phyloP scores from a whole-genome alignment of 148 eudicot species.

The Rheum nobile region DNA sequence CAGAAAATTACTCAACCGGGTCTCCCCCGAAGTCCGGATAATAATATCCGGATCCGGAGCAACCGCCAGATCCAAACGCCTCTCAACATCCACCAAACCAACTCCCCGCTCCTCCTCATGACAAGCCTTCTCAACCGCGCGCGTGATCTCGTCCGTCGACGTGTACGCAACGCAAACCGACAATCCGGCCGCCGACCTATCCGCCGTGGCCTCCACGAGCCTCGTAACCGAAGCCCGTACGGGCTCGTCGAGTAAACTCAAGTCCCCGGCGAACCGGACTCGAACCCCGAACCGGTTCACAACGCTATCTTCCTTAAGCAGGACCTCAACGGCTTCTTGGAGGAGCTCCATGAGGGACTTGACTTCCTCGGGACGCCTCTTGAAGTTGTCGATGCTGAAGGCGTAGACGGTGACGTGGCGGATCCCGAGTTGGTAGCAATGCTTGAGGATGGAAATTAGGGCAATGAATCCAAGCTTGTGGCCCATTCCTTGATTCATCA shows the following conservation, averaged over 20 bases:
- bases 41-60: not conserved
- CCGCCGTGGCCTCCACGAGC: slow-evolving; percentile 19
- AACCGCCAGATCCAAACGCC: not conserved
- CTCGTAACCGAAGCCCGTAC: slow-evolving; percentile 20
- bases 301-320: slow-evolving; percentile 18
- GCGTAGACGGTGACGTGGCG: slow-evolving; percentile 26
- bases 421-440: slow-evolving; percentile 28
- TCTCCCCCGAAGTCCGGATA: slow-evolving; percentile 44
- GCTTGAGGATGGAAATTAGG: slow-evolving; percentile 22
- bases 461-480: slow-evolving; percentile 22
- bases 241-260: slow-evolving; percentile 18
- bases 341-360: slow-evolving; percentile 22
- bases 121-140: slow-evolving; percentile 44
- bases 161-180: slow-evolving; percentile 53
- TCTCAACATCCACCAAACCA: not conserved
- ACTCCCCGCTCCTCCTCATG: slow-evolving; percentile 32
- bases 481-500: slow-evolving; percentile 22
- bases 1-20: slow-evolving; percentile 64
- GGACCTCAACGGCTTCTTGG: slow-evolving; percentile 24
- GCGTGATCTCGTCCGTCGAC: slow-evolving; percentile 55
- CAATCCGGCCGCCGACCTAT: slow-evolving; percentile 12
- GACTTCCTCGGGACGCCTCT: slow-evolving; percentile 28
- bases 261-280: slow-evolving; percentile 22
- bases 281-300: slow-evolving; percentile 23
- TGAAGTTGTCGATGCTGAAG: slow-evolving; percentile 41